phyloP scores from a whole-genome alignment of 345 rosid species.

The Murraya koenigii region DNA sequence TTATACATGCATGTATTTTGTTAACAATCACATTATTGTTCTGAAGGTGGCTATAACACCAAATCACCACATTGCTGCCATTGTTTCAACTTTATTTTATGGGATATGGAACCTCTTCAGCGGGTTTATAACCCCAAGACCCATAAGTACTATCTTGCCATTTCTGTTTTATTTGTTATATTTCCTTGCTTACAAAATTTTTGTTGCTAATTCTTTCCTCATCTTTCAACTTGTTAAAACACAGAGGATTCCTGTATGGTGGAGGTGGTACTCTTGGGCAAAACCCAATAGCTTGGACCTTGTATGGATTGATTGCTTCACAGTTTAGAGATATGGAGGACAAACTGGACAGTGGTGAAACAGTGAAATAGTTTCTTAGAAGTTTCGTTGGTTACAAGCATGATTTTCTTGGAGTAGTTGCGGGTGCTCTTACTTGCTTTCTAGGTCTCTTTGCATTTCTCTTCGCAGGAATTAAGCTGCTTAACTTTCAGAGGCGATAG shows the following conservation, averaged over 20 bases:
- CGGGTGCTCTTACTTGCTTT: constrained; percentile 19
- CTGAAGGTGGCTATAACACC: constrained; percentile 40
- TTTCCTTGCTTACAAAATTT: neutral
- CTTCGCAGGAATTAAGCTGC: constrained; percentile 29
- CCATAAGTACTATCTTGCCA: constrained; percentile 15
- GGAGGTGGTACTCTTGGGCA: constrained; percentile 52
- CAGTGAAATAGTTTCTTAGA: constrained; percentile 27
- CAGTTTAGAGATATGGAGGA: constrained; percentile 34
- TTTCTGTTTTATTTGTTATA: too few relatives aligned
- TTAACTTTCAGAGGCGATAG: constrained; percentile 43
- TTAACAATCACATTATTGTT: constrained; percentile 38
- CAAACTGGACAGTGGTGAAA: neutral
- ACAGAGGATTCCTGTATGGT: constrained; percentile 50
- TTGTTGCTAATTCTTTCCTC: neutral
- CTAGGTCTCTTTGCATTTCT: constrained; percentile 25
- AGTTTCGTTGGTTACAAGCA: constrained; percentile 28
- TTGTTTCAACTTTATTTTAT: constrained; percentile 33
- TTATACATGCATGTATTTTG: too few relatives aligned
- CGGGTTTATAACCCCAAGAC: constrained; percentile 36
- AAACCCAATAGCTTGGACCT: constrained; percentile 40
- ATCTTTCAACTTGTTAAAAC: neutral
- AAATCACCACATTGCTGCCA: constrained; percentile 37
- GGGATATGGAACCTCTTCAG: constrained; percentile 38
- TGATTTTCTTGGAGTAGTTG: constrained; percentile 37
- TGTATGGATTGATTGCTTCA: constrained; percentile 39